A percentile compares a stretch with the other conserved stretches of the same genome.
Conservation (phyloP, 257 asterid species). For the Schizonepeta tenuifolia region DNA sequence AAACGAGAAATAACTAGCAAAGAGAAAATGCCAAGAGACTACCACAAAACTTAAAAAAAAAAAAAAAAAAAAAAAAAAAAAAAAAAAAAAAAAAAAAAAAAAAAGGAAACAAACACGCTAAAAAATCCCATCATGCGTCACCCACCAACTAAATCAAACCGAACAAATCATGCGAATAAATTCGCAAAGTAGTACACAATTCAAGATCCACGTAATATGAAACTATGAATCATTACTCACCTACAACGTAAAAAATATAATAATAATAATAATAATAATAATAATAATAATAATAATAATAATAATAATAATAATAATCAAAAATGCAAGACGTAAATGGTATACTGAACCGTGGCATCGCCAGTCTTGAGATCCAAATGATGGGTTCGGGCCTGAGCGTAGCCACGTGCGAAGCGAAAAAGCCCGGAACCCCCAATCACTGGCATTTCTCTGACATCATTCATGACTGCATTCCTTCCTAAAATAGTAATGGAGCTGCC, state of each 20-base stretch:
- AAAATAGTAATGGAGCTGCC: conserved; percentile 59
- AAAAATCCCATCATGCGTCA: neutral
- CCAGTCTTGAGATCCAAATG: conserved; percentile 44
- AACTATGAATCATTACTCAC: neutral
- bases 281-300: too few relatives aligned
- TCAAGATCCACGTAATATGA: neutral
- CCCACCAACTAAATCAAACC: neutral
- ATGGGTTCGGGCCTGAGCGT: conserved; percentile 61
- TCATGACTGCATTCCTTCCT: conserved; percentile 56
- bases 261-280: too few relatives aligned
- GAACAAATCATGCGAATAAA: neutral
- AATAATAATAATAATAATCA: too few relatives aligned
- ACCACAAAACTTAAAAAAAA: too few relatives aligned
- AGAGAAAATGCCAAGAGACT: neutral
- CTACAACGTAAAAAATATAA: neutral
- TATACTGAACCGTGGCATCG: conserved; percentile 68
- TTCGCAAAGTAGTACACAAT: neutral
- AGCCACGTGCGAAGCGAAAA: conserved; percentile 66
- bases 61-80: too few relatives aligned
- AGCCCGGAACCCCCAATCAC: conserved; percentile 76
- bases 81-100: too few relatives aligned
- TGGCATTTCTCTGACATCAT: conserved; percentile 63
- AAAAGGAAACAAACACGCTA: neutral
- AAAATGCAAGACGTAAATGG: conserved; percentile 57
- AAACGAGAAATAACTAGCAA: neutral